Conservation (phyloP, 2,329 filamentous ascomycete species). For the Penicillium sp. region DNA sequence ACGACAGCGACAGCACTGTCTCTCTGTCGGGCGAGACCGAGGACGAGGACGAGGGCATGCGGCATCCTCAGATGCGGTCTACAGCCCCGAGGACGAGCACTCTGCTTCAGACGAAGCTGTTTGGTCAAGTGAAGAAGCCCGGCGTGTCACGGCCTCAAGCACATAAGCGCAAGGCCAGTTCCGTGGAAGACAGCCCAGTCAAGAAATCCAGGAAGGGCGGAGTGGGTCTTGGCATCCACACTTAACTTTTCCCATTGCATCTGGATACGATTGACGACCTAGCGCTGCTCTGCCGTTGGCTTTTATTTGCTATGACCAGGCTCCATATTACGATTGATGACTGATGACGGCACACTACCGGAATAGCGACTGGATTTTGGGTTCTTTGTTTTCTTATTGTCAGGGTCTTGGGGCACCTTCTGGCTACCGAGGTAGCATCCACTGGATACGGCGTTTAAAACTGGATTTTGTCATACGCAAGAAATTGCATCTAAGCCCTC, state of each 20-base stretch:
- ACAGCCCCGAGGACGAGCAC: constrained; percentile 43
- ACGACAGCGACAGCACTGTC: constrained; percentile 80
- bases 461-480: neutral
- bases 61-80: constrained; percentile 13
- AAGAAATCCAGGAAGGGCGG: constrained; percentile 51
- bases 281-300: constrained; percentile 13
- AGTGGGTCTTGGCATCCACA: constrained; percentile 55
- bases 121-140: constrained; percentile 57
- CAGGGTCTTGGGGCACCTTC: neutral
- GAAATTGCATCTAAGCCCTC: neutral
- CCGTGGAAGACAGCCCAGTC: constrained; percentile 30
- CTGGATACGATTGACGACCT: constrained; percentile 26
- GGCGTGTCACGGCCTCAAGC: constrained; percentile 35
- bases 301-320: constrained; percentile 17
- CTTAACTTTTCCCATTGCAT: neutral
- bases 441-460: constrained; percentile 18
- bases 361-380: constrained; percentile 10
- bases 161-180: constrained; percentile 40
- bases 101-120: constrained; percentile 58
- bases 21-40: constrained; percentile 62
- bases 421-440: neutral
- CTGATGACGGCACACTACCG: constrained; percentile 9
- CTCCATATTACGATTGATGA: constrained; percentile 19
- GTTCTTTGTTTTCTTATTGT: constrained; percentile 5
- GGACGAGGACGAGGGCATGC: constrained; percentile 46